Evolutionary conservation across 768 basidiomycete species (phyloP), one percentile per base, ranked within the genome.

Genomic region (Pleurotus tuoliensis): DNA sequence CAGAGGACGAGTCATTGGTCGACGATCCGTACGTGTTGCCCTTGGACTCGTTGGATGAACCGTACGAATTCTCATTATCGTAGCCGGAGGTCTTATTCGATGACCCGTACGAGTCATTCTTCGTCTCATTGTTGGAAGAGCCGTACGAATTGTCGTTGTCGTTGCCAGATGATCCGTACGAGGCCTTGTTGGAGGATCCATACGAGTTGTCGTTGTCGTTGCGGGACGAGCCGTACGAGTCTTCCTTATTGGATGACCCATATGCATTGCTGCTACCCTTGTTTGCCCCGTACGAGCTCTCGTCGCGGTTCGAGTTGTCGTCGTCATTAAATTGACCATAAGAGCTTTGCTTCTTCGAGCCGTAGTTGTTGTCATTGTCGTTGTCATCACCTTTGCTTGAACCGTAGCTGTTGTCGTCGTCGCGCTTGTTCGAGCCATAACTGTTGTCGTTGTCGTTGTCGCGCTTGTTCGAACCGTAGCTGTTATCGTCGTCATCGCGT

Each of bases 111-210:
- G 58, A 46, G 45, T 58, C 53, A 47, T 61, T 61, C 34, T 40
- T 40, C 25, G 60, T 56, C 4, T 51, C 54, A 20, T 61, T 45
- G 39, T 62, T 59, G 40, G 40, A 13, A 27, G 51, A 57, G n/a
- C 62, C 64, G 47, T 63, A 63, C 22, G 54, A 58, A 24, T 61
- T 58, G 7, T 34, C 30, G 7, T 34, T 34, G 6, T 51, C 38
- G 51, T 64, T 64, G 41, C 59, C 61, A 41, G 56, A 56, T 37
- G 62, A 59, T n/a, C 62, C 63, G 25, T 64, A 68, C 18, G 65
- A 63, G 25, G 61, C 51, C 46, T 56, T 56, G 51, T 52, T 47
- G 48, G 56, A 59, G 47, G 25, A 57, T 49, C 59, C 58, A 44
- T 58, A 56, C 18, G 51, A 53, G 8, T 38, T 16, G 39, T 39